These are phyloP conservation scores for Bolboschoenus planiculmis DNA, from an alignment of 176 grass and related monocot genomes.

Conservation along the genomic window DNA sequence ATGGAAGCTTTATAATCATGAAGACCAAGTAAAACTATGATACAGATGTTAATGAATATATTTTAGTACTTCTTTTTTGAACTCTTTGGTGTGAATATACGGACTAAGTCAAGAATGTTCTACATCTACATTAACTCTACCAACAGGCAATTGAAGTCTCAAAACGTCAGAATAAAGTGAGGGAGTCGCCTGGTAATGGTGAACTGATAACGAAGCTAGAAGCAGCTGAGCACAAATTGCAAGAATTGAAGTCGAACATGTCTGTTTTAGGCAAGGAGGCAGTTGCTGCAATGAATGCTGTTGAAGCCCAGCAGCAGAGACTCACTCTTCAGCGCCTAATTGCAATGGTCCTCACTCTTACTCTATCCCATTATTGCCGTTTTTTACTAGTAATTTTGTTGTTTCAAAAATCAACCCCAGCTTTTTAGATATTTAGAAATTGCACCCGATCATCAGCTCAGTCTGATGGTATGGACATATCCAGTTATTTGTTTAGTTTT, in stretches of 20 bases:
- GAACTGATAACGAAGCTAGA: slow-evolving; percentile 72
- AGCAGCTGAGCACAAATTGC: slow-evolving; percentile 80
- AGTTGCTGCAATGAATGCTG: slow-evolving; percentile 74
- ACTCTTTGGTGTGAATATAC: neutral
- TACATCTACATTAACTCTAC: neutral
- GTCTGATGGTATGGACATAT: neutral
- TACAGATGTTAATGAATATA: neutral
- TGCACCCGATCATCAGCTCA: neutral
- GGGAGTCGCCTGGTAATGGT: slow-evolving; percentile 55
- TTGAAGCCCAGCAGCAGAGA: slow-evolving; percentile 87
- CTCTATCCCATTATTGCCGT: neutral
- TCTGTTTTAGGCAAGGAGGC: slow-evolving; percentile 77
- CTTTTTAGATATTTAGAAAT: neutral
- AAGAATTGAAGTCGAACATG: slow-evolving; percentile 93
- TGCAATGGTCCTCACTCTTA: slow-evolving; percentile 44
- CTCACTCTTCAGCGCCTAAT: slow-evolving; percentile 85
- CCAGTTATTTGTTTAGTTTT: neutral
- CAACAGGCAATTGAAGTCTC: slow-evolving; percentile 83
- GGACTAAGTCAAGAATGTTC: neutral
- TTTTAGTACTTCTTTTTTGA: neutral
- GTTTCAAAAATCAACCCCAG: neutral
- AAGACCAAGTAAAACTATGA: neutral
- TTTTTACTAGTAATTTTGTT: neutral
- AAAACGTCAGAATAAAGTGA: slow-evolving; percentile 68
- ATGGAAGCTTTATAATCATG: neutral